Conservation (phyloP, 371 early-diverging fungal species). For the Enterocytospora artemiae region DNA sequence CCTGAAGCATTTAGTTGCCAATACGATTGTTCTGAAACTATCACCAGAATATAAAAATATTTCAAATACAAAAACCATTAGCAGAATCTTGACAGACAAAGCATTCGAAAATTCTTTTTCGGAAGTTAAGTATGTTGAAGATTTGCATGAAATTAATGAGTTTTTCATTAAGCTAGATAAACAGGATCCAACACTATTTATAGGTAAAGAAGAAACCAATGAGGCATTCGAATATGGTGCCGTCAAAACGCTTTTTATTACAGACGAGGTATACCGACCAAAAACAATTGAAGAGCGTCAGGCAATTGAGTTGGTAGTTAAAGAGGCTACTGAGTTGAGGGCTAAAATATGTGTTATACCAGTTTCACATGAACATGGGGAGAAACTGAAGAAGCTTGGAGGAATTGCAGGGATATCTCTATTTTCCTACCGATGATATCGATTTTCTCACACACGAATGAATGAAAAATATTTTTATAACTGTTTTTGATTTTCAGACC, state of each 20-base stretch:
- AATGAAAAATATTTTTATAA: too few relatives aligned
- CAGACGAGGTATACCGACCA: conserved; percentile 44
- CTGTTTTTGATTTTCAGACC: too few relatives aligned
- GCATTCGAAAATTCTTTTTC: conserved; percentile 26
- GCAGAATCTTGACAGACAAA: conserved; percentile 33
- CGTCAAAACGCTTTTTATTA: conserved; percentile 47
- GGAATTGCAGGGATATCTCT: conserved; percentile 45
- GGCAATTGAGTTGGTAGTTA: conserved; percentile 36
- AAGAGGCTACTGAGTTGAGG: conserved; percentile 24
- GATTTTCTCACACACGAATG: too few relatives aligned
- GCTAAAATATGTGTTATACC: conserved; percentile 53
- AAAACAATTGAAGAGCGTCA: conserved; percentile 39
- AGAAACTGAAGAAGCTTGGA: conserved; percentile 49
- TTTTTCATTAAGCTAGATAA: conserved; percentile 38
- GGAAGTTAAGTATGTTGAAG: conserved; percentile 45
- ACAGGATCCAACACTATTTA: conserved; percentile 8
- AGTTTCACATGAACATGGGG: conserved; percentile 43
- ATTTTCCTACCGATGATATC: conserved; percentile 44
- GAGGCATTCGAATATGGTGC: conserved; percentile 55
- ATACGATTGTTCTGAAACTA: conserved; percentile 31
- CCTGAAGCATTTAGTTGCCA: conserved; percentile 6
- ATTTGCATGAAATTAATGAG: conserved; percentile 39
- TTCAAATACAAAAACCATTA: conserved; percentile 40
- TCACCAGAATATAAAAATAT: conserved; percentile 31
- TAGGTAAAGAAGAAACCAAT: conserved; percentile 46